Evolutionary conservation across 2,329 filamentous ascomycete genomes (phyloP).

Genomic region (Alternaria panax): DNA sequence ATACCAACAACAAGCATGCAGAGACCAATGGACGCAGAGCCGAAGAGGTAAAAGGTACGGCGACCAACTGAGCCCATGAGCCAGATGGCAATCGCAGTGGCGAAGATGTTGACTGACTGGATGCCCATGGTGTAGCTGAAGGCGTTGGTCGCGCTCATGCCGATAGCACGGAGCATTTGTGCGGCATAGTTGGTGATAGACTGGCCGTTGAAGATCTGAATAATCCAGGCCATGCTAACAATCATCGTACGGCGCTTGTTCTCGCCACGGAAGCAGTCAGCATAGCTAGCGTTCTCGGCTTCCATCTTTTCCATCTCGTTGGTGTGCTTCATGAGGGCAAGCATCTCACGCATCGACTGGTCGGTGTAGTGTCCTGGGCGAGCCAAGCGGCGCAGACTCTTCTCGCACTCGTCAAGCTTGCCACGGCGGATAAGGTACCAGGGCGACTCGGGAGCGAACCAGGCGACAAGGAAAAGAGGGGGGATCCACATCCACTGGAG

Average conservation of each 20-base stretch:
- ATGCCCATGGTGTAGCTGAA: conserved; percentile 58
- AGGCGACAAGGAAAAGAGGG: conserved; percentile 9
- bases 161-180: conserved; percentile 53
- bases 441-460: conserved; percentile 51
- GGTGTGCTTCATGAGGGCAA: conserved; percentile 87
- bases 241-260: conserved; percentile 64
- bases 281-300: conserved; percentile 69
- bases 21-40: conserved; percentile 14
- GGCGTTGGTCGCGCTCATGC: conserved; percentile 43
- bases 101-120: conserved; percentile 71
- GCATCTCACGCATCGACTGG: conserved; percentile 54
- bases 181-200: conserved; percentile 39
- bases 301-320: conserved; percentile 76
- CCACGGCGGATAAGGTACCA: conserved; percentile 76
- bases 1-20: conserved; percentile 18
- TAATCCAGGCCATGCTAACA: conserved; percentile 56
- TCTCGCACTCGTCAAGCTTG: conserved; percentile 65
- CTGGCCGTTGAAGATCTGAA: conserved; percentile 43
- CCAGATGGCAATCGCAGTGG: conserved; percentile 78
- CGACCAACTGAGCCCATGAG: conserved; percentile 80
- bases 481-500: conserved; percentile 75
- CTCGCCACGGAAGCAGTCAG: conserved; percentile 78
- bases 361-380: conserved; percentile 68
- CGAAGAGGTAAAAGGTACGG: conserved; percentile 55
- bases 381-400: conserved; percentile 61